These are phyloP conservation scores for Phytophthora citricola DNA, from an alignment of 352 stramenopile genomes.

Conservation along the genomic window DNA sequence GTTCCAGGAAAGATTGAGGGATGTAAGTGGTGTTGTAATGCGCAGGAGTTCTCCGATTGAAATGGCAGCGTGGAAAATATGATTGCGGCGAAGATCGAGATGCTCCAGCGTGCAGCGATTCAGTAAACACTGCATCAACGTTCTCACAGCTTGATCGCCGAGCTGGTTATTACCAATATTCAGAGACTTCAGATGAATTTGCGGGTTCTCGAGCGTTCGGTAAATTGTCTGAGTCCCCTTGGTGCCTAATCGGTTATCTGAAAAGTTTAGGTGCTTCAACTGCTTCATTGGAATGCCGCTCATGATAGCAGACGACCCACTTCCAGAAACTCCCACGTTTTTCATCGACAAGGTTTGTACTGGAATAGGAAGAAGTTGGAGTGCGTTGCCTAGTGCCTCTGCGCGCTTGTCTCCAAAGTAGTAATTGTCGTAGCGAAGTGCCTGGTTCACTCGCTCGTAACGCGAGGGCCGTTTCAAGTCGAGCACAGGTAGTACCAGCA, in stretches of 20 bases:
- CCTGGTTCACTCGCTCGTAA: constrained; percentile 49
- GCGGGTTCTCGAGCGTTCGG: constrained; percentile 56
- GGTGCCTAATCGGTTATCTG: constrained; percentile 65
- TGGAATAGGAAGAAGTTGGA: constrained; percentile 60
- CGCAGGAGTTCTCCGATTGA: constrained; percentile 66
- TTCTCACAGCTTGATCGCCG: constrained; percentile 63
- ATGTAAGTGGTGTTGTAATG: constrained; percentile 61
- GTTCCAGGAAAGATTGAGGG: constrained; percentile 80
- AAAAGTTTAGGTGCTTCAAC: constrained; percentile 71
- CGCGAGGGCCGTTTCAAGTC: constrained; percentile 56
- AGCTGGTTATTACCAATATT: constrained; percentile 79
- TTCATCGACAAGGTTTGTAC: constrained; percentile 77
- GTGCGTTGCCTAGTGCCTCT: constrained; percentile 62
- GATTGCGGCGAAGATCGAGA: constrained; percentile 65
- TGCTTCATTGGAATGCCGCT: constrained; percentile 55
- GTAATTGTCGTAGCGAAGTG: constrained; percentile 75
- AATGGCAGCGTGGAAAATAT: constrained; percentile 70
- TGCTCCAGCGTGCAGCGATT: constrained; percentile 75
- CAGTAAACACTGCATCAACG: constrained; percentile 66
- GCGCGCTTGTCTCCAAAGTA: constrained; percentile 77
- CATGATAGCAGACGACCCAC: constrained; percentile 64
- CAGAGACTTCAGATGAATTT: constrained; percentile 66
- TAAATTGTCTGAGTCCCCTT: constrained; percentile 69
- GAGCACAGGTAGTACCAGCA: constrained; percentile 74
- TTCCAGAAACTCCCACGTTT: constrained; percentile 68